Conservation (phyloP, 1,284 basidiomycete species). For the Hemileia vastatrix region DNA sequence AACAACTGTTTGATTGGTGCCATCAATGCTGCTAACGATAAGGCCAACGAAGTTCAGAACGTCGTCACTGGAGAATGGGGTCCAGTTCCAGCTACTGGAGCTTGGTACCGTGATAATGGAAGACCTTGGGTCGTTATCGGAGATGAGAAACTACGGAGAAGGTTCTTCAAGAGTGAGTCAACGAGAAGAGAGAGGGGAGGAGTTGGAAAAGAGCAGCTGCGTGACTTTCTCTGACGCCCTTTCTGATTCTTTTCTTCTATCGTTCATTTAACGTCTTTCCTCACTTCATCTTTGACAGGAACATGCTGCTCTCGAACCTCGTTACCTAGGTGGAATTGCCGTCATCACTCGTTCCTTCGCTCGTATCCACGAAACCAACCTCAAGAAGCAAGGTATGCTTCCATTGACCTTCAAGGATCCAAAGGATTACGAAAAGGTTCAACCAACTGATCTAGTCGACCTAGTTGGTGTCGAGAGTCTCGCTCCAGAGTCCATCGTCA, state of each 20-base stretch:
- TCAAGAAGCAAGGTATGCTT: conserved; percentile 88
- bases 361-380: conserved; percentile 95
- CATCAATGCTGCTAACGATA: conserved; percentile 85
- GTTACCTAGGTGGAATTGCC: conserved; percentile 84
- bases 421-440: conserved; percentile 76
- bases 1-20: conserved; percentile 94
- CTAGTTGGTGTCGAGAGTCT: conserved; percentile 74
- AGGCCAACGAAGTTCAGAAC: conserved; percentile 94
- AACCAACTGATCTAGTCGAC: conserved; percentile 68
- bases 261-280: not conserved
- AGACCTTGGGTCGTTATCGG: conserved; percentile 76
- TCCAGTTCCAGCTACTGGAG: conserved; percentile 71
- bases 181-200: too few relatives aligned
- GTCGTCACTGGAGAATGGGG: conserved; percentile 76
- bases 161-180: conserved; percentile 82
- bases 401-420: conserved; percentile 85
- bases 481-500: conserved; percentile 76
- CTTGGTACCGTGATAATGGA: conserved; percentile 74
- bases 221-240: conserved; percentile 1
- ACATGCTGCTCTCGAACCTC: conserved; percentile 95
- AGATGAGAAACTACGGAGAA: conserved; percentile 79
- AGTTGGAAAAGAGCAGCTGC: too few relatives aligned
- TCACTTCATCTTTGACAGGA: conserved; percentile 50
- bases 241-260: not conserved
- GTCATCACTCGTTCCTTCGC: conserved; percentile 68